phyloP scores from a whole-genome alignment of 805 yeast species.

The Torulaspora franciscae region DNA sequence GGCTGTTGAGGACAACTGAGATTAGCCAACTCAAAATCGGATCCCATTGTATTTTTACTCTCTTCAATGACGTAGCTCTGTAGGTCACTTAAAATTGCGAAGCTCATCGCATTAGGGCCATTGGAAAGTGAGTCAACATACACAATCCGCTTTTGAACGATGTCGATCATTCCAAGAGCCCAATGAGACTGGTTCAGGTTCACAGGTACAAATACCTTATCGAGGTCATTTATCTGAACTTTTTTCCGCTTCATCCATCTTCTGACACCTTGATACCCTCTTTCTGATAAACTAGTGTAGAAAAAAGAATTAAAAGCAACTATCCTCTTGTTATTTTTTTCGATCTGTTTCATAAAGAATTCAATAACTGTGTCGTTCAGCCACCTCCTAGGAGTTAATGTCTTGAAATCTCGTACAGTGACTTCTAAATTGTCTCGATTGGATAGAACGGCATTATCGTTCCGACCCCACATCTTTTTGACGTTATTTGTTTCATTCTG shows the following conservation, averaged over 20 bases:
- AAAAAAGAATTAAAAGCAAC: constrained; percentile 88
- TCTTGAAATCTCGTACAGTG: constrained; percentile 58
- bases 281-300: constrained; percentile 60
- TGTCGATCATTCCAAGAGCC: constrained; percentile 80
- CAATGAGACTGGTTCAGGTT: constrained; percentile 82
- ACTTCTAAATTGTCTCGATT: constrained; percentile 51
- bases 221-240: constrained; percentile 57
- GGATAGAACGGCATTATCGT: constrained; percentile 26
- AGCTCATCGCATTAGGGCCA: constrained; percentile 37
- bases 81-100: constrained; percentile 43
- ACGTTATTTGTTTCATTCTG: constrained; percentile 26
- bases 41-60: constrained; percentile 42
- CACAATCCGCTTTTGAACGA: constrained; percentile 50
- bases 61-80: constrained; percentile 64
- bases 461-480: constrained; percentile 28
- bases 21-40: constrained; percentile 33
- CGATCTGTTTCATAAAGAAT: constrained; percentile 51
- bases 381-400: constrained; percentile 72
- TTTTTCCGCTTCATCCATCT: constrained; percentile 81
- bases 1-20: constrained; percentile 72
- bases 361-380: constrained; percentile 89
- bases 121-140: constrained; percentile 70
- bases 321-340: constrained; percentile 36
- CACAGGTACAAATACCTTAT: constrained; percentile 75
- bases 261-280: constrained; percentile 77